These are phyloP conservation scores for Epichloe sibirici DNA, from an alignment of 2,329 filamentous ascomycete genomes.

Conservation along the genomic window DNA sequence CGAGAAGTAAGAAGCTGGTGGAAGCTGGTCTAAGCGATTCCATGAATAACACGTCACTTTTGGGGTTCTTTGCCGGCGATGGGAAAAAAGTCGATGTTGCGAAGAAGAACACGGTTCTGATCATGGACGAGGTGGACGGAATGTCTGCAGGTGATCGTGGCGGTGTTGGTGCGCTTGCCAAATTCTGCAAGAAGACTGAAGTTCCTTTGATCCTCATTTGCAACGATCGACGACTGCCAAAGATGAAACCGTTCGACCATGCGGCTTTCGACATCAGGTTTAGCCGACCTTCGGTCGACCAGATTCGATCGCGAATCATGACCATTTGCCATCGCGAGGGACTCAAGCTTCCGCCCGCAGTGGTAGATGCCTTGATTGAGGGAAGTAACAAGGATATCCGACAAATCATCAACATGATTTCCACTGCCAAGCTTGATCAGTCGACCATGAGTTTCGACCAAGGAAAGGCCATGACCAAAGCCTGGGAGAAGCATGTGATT, in stretches of 20 bases:
- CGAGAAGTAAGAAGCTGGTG: conserved; percentile 89
- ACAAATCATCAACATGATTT: conserved; percentile 98
- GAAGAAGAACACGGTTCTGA: conserved; percentile 89
- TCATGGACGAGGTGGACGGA: conserved; percentile 98
- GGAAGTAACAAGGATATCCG: conserved; percentile 92
- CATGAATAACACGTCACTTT: conserved; percentile 82
- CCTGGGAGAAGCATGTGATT: conserved; percentile 96
- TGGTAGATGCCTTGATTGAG: conserved; percentile 89
- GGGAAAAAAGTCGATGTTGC: conserved; percentile 65
- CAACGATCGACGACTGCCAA: conserved; percentile 83
- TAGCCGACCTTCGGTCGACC: conserved; percentile 76
- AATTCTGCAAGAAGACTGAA: conserved; percentile 89
- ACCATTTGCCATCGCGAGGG: conserved; percentile 91
- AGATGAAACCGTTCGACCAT: conserved; percentile 97
- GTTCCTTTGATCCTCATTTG: conserved; percentile 95
- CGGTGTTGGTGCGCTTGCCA: conserved; percentile 85
- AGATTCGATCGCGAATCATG: conserved; percentile 83
- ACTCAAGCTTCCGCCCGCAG: conserved; percentile 68
- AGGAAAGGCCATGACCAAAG: conserved; percentile 88
- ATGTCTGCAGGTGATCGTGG: conserved; percentile 97
- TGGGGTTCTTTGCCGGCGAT: conserved; percentile 80
- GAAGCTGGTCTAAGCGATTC: conserved; percentile 81
- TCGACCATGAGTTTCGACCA: conserved; percentile 69
- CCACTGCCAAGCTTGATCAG: conserved; percentile 82
- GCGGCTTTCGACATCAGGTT: conserved; percentile 79